phyloP scores from a whole-genome alignment of 306 rosid genomes.

The Vachellia collinsii region DNA sequence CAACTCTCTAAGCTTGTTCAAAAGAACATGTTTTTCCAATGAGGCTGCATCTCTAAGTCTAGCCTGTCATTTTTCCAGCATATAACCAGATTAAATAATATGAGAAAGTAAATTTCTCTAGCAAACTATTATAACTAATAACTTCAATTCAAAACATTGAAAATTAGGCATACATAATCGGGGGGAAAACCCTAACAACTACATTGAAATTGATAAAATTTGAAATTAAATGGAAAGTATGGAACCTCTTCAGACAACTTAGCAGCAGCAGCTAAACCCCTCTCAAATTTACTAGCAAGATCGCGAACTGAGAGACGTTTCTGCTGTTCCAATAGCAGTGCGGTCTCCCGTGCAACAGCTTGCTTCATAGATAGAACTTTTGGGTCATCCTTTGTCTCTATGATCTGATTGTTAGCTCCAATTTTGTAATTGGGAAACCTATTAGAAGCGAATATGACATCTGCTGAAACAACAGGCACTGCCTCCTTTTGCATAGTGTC shows the following conservation, averaged over 20 bases:
- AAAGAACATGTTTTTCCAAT: constrained; percentile 87
- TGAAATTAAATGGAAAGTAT: constrained; percentile 15
- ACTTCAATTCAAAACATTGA: constrained; percentile 1
- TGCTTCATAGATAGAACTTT: constrained; percentile 86
- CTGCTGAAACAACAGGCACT: constrained; percentile 79
- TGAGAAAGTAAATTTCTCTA: constrained; percentile 14
- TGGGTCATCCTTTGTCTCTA: constrained; percentile 75
- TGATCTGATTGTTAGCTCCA: constrained; percentile 86
- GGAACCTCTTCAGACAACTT: constrained; percentile 95
- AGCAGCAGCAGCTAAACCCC: constrained; percentile 97
- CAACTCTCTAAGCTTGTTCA: constrained; percentile 93
- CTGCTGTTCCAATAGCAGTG: constrained; percentile 86
- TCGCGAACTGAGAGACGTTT: constrained; percentile 97
- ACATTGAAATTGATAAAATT: background rate
- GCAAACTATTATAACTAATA: constrained; percentile 19
- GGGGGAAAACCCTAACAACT: background rate
- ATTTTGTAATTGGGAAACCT: constrained; percentile 88
- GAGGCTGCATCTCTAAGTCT: constrained; percentile 95
- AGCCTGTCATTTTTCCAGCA: constrained; percentile 66
- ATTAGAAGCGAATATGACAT: constrained; percentile 76
- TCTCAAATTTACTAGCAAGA: constrained; percentile 92
- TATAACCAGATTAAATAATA: constrained; percentile 32
- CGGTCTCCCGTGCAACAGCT: constrained; percentile 92
- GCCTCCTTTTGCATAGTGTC: constrained; percentile 79
- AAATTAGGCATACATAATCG: constrained; percentile 1